Conservation (phyloP, 306 rosid genomes). For the Macrotyloma uniflorum region DNA sequence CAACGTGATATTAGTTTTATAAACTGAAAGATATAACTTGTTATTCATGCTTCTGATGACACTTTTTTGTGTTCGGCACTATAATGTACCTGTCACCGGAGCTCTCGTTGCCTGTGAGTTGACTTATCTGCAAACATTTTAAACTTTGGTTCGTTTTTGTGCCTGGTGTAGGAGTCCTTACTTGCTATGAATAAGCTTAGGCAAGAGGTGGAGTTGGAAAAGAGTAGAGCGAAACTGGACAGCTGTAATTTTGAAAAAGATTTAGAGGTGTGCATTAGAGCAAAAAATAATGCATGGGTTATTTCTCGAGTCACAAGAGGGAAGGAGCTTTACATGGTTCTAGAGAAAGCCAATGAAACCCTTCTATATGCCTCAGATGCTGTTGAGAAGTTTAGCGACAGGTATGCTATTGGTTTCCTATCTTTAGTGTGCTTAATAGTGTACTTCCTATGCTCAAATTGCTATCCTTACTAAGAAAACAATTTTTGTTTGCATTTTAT, state of each 20-base stretch:
- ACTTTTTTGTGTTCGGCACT: constrained; percentile 23
- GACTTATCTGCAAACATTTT: constrained; percentile 6
- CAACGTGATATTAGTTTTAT: constrained; percentile 19
- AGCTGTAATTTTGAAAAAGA: constrained; percentile 63
- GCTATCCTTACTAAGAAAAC: neutral
- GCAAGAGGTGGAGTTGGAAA: constrained; percentile 90
- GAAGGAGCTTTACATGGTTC: constrained; percentile 91
- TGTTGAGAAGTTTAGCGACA: constrained; percentile 95
- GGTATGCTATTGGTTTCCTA: constrained; percentile 46
- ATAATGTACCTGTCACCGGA: neutral
- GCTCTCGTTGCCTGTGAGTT: constrained; percentile 23
- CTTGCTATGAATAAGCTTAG: constrained; percentile 85
- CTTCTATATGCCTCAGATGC: constrained; percentile 92
- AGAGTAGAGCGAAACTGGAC: constrained; percentile 63
- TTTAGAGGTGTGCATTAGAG: constrained; percentile 83
- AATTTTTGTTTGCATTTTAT: no score
- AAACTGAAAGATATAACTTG: constrained; percentile 18
- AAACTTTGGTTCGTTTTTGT: constrained; percentile 27
- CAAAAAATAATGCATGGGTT: constrained; percentile 95
- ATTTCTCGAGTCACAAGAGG: constrained; percentile 85
- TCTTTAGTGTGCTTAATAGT: neutral
- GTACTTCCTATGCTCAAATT: constrained; percentile 24
- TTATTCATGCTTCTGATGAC: constrained; percentile 23
- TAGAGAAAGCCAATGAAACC: constrained; percentile 94
- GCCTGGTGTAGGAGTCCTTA: constrained; percentile 75